A percentile compares a stretch with the other conserved stretches of the same genome.
These are phyloP conservation scores for Colletotrichum musae DNA, from an alignment of 2,329 filamentous ascomycete species.

Conservation along the genomic window DNA sequence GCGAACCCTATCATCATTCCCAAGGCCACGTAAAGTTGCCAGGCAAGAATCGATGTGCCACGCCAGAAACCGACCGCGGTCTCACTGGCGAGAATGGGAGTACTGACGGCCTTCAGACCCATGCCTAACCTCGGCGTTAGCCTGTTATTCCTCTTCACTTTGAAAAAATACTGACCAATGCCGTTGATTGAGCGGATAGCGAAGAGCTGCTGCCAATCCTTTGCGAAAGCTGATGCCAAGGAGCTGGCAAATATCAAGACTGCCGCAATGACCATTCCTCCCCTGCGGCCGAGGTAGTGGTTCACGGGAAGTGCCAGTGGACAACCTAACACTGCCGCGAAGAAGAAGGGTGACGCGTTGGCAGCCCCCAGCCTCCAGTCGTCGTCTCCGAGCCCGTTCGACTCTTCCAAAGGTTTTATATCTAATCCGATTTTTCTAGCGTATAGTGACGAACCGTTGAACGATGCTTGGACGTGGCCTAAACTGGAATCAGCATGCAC, in stretches of 20 bases:
- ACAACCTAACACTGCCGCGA: conserved; percentile 55
- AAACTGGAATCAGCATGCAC: not conserved
- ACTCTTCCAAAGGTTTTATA: not conserved
- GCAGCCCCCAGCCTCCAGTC: conserved; percentile 57
- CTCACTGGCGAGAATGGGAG: conserved; percentile 62
- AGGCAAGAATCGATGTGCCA: conserved; percentile 62
- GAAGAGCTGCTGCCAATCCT: conserved; percentile 51
- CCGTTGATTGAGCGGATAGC: conserved; percentile 55
- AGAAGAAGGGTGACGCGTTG: conserved; percentile 57
- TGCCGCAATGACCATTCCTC: conserved; percentile 56
- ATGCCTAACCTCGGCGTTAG: conserved; percentile 51
- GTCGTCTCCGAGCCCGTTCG: conserved; percentile 29
- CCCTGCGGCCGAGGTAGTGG: conserved; percentile 56
- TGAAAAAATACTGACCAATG: conserved; percentile 47
- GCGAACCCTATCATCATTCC: conserved; percentile 54
- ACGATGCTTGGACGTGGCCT: conserved; percentile 59
- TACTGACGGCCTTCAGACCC: conserved; percentile 65
- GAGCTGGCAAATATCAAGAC: conserved; percentile 57
- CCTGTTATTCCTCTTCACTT: not conserved
- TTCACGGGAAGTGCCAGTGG: conserved; percentile 58
- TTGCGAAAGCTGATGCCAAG: conserved; percentile 52
- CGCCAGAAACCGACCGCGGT: conserved; percentile 63
- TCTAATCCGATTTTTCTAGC: conserved; percentile 11
- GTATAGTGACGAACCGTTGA: conserved; percentile 58
- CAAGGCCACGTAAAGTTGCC: conserved; percentile 60